A percentile compares a stretch with the other conserved stretches of the same genome.
These are phyloP conservation scores for Jacaranda mimosifolia DNA, from an alignment of 257 asterid species.

Conservation along the genomic window DNA sequence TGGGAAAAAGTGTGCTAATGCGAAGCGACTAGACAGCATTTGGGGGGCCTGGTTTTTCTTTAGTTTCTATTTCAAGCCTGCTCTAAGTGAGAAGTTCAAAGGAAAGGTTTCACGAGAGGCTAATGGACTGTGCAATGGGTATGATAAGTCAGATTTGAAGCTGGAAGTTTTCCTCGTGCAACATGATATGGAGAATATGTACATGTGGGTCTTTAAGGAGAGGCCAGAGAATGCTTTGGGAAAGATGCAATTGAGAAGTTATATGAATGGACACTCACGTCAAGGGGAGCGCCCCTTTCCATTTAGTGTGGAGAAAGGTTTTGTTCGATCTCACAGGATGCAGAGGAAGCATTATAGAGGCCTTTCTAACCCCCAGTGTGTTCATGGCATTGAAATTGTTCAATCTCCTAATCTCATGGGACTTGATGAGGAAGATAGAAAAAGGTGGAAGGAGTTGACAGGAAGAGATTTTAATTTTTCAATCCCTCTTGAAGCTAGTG, in stretches of 20 bases:
- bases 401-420: constrained; percentile 38
- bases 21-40: constrained; percentile 34
- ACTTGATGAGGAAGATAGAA: constrained; percentile 40
- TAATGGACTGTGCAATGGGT: constrained; percentile 36
- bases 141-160: constrained; percentile 43
- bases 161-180: constrained; percentile 44
- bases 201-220: constrained; percentile 48
- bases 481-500: constrained; percentile 40
- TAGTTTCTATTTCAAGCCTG: constrained; percentile 41
- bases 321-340: constrained; percentile 43
- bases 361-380: constrained; percentile 46
- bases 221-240: constrained; percentile 45
- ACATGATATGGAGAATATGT: constrained; percentile 46
- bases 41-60: constrained; percentile 46
- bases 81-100: constrained; percentile 40
- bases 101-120: constrained; percentile 33
- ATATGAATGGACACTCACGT: constrained; percentile 44
- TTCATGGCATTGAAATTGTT: constrained; percentile 43
- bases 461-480: constrained; percentile 39
- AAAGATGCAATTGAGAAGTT: constrained; percentile 46
- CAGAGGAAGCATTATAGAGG: constrained; percentile 47
- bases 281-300: constrained; percentile 47
- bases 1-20: constrained; percentile 41
- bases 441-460: constrained; percentile 44
- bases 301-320: constrained; percentile 41